Conservation (phyloP, 2,329 filamentous ascomycete species). For the Thelonectria olida region DNA sequence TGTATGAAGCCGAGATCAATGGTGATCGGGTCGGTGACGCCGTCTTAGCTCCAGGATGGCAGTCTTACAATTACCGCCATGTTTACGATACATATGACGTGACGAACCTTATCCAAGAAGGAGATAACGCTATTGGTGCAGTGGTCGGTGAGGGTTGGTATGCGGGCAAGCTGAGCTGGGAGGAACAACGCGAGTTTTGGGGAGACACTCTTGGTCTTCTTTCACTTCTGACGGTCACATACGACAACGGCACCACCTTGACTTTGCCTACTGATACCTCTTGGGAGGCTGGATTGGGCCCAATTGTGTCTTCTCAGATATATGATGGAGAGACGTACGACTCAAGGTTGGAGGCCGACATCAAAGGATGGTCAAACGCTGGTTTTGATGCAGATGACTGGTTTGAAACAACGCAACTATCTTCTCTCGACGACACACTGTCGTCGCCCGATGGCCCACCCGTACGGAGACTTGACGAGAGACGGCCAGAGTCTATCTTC, state of each 20-base stretch:
- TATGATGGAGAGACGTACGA: slow-evolving; percentile 63
- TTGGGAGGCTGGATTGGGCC: slow-evolving; percentile 46
- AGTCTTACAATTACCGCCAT: slow-evolving; percentile 59
- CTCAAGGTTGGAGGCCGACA: slow-evolving; percentile 43
- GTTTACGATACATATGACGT: slow-evolving; percentile 65
- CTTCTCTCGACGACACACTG: slow-evolving; percentile 44
- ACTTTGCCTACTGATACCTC: slow-evolving; percentile 47
- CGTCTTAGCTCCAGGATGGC: slow-evolving; percentile 61
- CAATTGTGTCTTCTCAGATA: slow-evolving; percentile 50
- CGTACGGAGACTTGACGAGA: slow-evolving; percentile 47
- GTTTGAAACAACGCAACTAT: slow-evolving; percentile 42
- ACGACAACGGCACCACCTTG: slow-evolving; percentile 41
- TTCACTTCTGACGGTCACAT: slow-evolving; percentile 46
- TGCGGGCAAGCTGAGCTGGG: slow-evolving; percentile 40
- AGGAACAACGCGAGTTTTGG: slow-evolving; percentile 39
- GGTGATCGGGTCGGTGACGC: slow-evolving; percentile 50
- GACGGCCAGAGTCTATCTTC: slow-evolving; percentile 43
- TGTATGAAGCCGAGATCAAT: slow-evolving; percentile 60
- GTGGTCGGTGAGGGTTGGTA: slow-evolving; percentile 60
- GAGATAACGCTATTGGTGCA: slow-evolving; percentile 49
- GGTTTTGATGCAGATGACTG: slow-evolving; percentile 40
- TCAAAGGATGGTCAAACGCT: slow-evolving; percentile 38
- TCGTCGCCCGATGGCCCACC: slow-evolving; percentile 53
- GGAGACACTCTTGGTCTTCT: slow-evolving; percentile 50
- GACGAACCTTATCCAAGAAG: slow-evolving; percentile 47